Evolutionary conservation across 176 grass and related monocot genomes (phyloP), one percentile per base, ranked within the genome.

Genomic region (barley (Hordeum vulgare)): DNA sequence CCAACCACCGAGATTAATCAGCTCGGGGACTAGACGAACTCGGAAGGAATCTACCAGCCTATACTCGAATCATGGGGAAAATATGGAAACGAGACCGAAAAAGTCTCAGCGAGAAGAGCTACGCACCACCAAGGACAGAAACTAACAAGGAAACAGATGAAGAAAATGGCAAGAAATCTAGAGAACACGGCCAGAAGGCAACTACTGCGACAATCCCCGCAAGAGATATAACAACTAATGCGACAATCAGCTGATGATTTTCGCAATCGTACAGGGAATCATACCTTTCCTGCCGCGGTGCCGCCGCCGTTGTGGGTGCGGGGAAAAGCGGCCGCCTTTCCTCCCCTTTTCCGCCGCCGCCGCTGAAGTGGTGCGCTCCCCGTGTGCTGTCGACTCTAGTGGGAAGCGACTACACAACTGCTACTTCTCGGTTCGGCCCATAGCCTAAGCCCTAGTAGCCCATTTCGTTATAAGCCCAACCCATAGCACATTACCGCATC

Each of bases 261-360:
- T 4, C 41, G 34, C 21, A 51, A 24, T 21, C n/a, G 27, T 20
- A 44, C 28, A 80, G 11, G 1, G 75, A 84, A 79, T 72, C 40
- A 25, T 29, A 84, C 80, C 86, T 88, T 79, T 74, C 81, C 61
- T 69, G 20, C 45, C 47, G 60, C 45, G n/a, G 24, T 72, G 66
- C 57, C 11, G 75, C 25, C 86, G 44, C 56, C 37, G 34, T 7
- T 23, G 37, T 60, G 39, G 49, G 70, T 59, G 61, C 44, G 54
- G 66, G 29, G 35, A 71, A 61, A 83, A 83, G 88, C 65, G 56
- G 66, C 59, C 74, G 75, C 79, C 66, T 83, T 83, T 60, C 21
- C 42, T 42, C 34, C 53, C 66, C 34, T 76, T 81, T 87, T 21
- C 34, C 68, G 26, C 69, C 76, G 51, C 83, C 83, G 39, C 79